Evolutionary conservation across 2,329 filamentous ascomycete genomes (phyloP), one percentile per base, ranked within the genome.

Genomic region (Venturia aucupariae): DNA sequence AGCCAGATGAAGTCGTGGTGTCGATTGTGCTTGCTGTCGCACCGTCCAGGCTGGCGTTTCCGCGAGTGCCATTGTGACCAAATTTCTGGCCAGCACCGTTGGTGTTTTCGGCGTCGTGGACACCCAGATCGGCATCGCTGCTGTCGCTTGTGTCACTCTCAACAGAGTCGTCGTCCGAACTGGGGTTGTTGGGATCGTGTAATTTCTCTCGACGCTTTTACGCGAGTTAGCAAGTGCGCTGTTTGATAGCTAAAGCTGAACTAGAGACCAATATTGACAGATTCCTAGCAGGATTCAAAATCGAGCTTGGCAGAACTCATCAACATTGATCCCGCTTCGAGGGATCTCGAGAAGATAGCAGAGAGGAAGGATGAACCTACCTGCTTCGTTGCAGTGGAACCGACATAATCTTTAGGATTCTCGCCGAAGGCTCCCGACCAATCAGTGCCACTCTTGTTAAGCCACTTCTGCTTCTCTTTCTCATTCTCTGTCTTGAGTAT

Each of bases 351-450:
- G 19, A 22, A 22, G 19, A 46, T 6, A 6, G n/a, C 15, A 46
- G 2, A 22, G 8, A 22, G 44, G 1, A 46, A 17, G 10, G 44
- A 46, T 6, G 19, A 46, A 46, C 44, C n/a, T 7, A 46, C 44
- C 19, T 46, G 4, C 75, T 84, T 84, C 63, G 78, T 76, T 44
- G 80, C 80, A 11, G 77, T 72, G 10, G 77, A 74, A 68, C 86
- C 81, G 68, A 84, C 78, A 70, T 84, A 84, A 0, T 80, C 78
- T 10, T 81, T 80, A 0, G 90, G 90, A 67, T 95, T 89, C 65
- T 90, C 76, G 0, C 90, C 90, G 73, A 96, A 96, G 0, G 91
- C 90, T 4, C 89, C 90, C 44, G 84, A 89, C 92, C 92, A 96
- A 75, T 96, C 90, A 2, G 86, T 87, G 2, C 91, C 92, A 66